Conservation (phyloP, 306 rosid genomes). For the Dalbergia oliveri region DNA sequence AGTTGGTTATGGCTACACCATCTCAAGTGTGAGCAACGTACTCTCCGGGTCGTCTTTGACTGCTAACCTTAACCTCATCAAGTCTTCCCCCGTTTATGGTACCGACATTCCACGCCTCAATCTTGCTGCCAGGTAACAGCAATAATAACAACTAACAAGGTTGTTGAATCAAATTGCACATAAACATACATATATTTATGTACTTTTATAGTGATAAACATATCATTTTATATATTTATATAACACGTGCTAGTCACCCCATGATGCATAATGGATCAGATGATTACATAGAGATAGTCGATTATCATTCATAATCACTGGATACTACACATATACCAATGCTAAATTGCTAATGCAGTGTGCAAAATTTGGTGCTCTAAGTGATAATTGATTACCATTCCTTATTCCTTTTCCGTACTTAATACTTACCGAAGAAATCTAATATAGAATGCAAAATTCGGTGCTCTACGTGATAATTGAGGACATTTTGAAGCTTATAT, state of each 20-base stretch:
- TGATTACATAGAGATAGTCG: neutral
- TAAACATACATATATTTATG: no score
- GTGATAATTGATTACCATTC: neutral
- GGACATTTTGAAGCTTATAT: no score
- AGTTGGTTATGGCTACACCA: conserved; percentile 69
- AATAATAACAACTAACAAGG: neutral
- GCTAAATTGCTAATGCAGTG: neutral
- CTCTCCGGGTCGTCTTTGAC: conserved; percentile 48
- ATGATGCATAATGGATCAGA: no score
- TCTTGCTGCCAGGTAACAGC: conserved; percentile 68
- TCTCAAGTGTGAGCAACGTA: conserved; percentile 44
- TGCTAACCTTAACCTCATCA: conserved; percentile 71
- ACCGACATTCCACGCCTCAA: conserved; percentile 68
- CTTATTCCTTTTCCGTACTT: neutral
- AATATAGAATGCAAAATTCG: neutral
- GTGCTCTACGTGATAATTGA: neutral
- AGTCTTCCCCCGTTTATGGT: conserved; percentile 65
- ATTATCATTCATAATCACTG: neutral
- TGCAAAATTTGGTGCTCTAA: neutral
- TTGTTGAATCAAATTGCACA: neutral
- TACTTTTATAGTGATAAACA: no score
- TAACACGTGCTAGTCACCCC: neutral
- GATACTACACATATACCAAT: neutral
- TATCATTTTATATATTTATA: neutral
- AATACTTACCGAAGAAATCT: neutral